phyloP scores from a whole-genome alignment of 208 protist species.

The Acanthamoeba lenticulata region DNA sequence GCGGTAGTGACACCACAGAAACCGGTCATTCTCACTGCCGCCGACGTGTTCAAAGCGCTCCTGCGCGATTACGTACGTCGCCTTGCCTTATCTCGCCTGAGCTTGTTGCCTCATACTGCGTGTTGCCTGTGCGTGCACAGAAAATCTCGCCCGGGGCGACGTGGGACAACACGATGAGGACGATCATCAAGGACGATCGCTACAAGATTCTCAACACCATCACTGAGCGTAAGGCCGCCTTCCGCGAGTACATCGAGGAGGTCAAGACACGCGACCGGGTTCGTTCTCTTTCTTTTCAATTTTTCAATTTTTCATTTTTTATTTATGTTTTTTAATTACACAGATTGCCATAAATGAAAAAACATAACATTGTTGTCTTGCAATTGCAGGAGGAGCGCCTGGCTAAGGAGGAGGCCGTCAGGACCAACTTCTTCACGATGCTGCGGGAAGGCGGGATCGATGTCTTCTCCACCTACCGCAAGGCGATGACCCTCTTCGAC shows the following conservation, averaged over 20 bases:
- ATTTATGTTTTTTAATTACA: neutral
- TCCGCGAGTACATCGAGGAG: conserved; percentile 72
- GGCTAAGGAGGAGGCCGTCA: conserved; percentile 48
- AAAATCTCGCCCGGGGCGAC: conserved; percentile 15
- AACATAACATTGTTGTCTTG: neutral
- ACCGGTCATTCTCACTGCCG: neutral
- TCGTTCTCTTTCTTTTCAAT: neutral
- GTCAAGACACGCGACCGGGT: conserved; percentile 63
- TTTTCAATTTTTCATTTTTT: neutral
- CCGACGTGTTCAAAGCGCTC: neutral
- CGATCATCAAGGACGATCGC: conserved; percentile 67
- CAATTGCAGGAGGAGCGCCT: conserved; percentile 68
- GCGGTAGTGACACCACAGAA: neutral
- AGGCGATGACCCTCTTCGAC: conserved; percentile 11
- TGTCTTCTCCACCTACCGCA: neutral
- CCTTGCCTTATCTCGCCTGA: neutral
- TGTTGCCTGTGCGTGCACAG: neutral
- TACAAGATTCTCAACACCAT: conserved; percentile 72
- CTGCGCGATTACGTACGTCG: neutral
- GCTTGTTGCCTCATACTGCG: neutral
- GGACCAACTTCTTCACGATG: conserved; percentile 70
- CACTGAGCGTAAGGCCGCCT: conserved; percentile 71
- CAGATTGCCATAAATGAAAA: too few species aligned
- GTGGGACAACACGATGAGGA: conserved; percentile 72
- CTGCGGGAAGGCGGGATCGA: conserved; percentile 64